These are phyloP conservation scores for Boletus smithii DNA, from an alignment of 1,284 basidiomycete genomes.

Conservation along the genomic window DNA sequence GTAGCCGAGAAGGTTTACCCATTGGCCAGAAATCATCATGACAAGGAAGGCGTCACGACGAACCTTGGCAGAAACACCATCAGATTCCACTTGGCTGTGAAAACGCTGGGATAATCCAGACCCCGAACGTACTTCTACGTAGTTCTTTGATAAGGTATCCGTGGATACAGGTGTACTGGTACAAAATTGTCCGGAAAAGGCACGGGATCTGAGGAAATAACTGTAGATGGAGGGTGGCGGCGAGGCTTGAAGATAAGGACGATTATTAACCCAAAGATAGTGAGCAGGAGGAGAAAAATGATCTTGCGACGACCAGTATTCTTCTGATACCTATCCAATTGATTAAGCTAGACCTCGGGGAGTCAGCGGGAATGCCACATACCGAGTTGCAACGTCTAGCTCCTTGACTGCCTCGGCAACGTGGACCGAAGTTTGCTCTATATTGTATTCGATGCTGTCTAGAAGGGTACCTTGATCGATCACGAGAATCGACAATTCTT, in stretches of 20 bases:
- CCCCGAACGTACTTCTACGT: constrained; percentile 13
- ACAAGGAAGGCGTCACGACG: constrained; percentile 10
- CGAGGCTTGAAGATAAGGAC: constrained; percentile 82
- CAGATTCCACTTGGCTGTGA: constrained; percentile 3
- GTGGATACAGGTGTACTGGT: constrained; percentile 33
- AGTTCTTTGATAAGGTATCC: constrained; percentile 32
- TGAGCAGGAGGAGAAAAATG: constrained; percentile 87
- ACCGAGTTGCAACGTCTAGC: constrained; percentile 79
- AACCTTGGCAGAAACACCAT: constrained; percentile 19
- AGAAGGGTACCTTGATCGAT: constrained; percentile 98
- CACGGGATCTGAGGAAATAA: constrained; percentile 17
- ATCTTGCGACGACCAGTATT: constrained; percentile 89
- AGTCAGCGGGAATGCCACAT: constrained; percentile 25
- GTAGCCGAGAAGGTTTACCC: constrained; percentile 11
- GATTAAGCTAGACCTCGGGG: constrained; percentile 5
- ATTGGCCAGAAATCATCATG: constrained; percentile 12
- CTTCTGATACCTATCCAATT: constrained; percentile 74
- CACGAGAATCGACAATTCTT: constrained; percentile 88
- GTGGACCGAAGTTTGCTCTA: constrained; percentile 84
- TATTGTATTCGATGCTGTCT: constrained; percentile 97
- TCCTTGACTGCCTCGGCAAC: constrained; percentile 85
- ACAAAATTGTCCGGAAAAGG: constrained; percentile 28
- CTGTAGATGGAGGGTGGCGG: constrained; percentile 35
- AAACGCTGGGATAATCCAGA: constrained; percentile 6
- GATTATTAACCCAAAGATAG: constrained; percentile 83